These are phyloP conservation scores for Agmasoma carcini DNA, from an alignment of 371 early-diverging fungal genomes.

Conservation along the genomic window DNA sequence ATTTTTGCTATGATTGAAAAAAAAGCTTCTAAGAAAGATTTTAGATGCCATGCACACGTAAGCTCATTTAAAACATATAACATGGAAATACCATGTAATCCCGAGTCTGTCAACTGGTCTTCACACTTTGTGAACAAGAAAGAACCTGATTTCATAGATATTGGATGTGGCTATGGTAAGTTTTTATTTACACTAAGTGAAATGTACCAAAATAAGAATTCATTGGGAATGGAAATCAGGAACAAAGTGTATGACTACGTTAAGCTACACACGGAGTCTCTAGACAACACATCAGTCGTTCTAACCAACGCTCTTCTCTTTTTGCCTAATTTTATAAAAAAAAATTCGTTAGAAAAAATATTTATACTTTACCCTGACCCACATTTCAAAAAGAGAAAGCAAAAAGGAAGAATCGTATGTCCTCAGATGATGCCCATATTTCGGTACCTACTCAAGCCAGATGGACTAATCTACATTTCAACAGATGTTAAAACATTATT, in stretches of 20 bases:
- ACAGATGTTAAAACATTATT: conserved; percentile 53
- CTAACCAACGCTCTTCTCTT: conserved; percentile 97
- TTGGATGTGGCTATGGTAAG: conserved; percentile 98
- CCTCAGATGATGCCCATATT: conserved; percentile 42
- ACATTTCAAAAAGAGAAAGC: conserved; percentile 95
- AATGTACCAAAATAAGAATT: conserved; percentile 67
- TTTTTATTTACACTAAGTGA: conserved; percentile 68
- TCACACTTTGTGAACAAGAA: conserved; percentile 65
- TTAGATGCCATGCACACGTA: conserved; percentile 87
- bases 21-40: conserved; percentile 59
- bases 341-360: conserved; percentile 75
- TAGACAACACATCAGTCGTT: conserved; percentile 75
- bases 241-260: conserved; percentile 85
- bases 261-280: conserved; percentile 47
- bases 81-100: conserved; percentile 62
- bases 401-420: conserved; percentile 89
- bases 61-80: conserved; percentile 59
- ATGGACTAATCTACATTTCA: conserved; percentile 50
- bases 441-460: conserved; percentile 40
- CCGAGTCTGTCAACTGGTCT: conserved; percentile 71
- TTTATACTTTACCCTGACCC: conserved; percentile 95
- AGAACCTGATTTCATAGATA: conserved; percentile 72
- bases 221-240: conserved; percentile 96
- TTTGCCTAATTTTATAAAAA: conserved; percentile 83
- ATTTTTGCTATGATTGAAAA: not conserved